Evolutionary conservation across 2,329 filamentous ascomycete species (phyloP).

Genomic region (Xylaria sp.): DNA sequence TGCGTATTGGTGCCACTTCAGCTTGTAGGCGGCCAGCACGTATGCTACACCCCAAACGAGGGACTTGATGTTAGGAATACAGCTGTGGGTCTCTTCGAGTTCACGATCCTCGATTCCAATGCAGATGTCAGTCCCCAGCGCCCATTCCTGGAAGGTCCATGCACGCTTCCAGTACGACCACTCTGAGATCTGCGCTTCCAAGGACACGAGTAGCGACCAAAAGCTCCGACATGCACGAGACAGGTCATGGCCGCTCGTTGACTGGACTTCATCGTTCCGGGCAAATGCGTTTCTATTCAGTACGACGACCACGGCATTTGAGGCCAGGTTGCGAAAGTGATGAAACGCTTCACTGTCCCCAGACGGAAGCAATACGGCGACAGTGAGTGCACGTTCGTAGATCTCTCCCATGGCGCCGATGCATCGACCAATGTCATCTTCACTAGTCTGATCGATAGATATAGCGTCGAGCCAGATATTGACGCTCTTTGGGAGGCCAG

Average conservation of each 20-base stretch:
- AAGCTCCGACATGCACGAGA: not conserved
- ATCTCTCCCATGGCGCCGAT: not conserved
- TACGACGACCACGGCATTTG: not conserved
- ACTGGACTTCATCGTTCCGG: not conserved
- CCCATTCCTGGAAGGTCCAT: not conserved
- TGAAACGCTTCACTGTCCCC: not conserved
- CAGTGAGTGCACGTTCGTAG: not conserved
- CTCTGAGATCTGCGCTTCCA: not conserved
- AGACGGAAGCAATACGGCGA: not conserved
- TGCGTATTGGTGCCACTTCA: no score
- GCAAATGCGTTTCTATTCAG: not conserved
- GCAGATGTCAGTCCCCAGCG: not conserved
- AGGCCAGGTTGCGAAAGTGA: no score
- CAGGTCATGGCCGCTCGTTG: not conserved
- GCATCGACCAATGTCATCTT: not conserved
- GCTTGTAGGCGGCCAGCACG: no score
- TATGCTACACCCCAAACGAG: no score
- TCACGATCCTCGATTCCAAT: not conserved
- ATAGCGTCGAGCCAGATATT: not conserved
- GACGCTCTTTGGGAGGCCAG: no score
- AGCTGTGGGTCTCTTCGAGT: not conserved
- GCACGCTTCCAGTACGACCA: not conserved
- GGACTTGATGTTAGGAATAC: no score
- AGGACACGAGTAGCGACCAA: not conserved
- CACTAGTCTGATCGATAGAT: no score